phyloP scores from a whole-genome alignment of 306 rosid genomes.

The Lupinus albus region DNA sequence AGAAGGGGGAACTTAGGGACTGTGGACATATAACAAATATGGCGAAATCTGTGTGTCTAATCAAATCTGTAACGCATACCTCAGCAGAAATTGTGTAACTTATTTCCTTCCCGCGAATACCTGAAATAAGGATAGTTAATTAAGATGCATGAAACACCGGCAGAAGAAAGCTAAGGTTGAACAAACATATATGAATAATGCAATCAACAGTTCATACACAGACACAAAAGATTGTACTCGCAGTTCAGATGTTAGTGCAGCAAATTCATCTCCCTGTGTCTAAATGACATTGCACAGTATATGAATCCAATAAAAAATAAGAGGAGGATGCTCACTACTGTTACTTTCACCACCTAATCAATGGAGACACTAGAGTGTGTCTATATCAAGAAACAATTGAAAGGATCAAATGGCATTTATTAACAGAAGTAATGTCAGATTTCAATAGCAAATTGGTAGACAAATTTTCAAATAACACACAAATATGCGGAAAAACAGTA shows the following conservation, averaged over 20 bases:
- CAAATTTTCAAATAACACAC: neutral
- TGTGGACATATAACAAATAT: neutral
- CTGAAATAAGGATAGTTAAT: slow-evolving; percentile 9
- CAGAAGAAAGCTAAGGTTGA: neutral
- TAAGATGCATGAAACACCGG: neutral
- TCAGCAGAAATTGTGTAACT: slow-evolving; percentile 29
- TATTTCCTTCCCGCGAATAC: slow-evolving; percentile 19
- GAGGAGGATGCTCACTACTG: neutral
- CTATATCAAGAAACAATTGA: neutral
- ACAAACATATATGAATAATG: neutral
- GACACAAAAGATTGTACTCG: neutral
- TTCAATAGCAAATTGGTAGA: neutral
- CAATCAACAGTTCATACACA: neutral
- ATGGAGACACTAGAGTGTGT: neutral
- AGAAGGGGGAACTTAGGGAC: neutral
- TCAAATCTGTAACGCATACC: slow-evolving; percentile 30
- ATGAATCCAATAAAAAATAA: neutral
- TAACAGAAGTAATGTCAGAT: neutral
- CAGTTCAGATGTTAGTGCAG: neutral
- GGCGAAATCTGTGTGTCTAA: too few relatives aligned
- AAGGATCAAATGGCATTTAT: neutral
- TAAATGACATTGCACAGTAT: neutral
- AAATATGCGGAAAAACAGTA: neutral
- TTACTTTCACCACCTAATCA: neutral
- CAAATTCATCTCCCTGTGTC: neutral